Conservation (phyloP, 2,329 filamentous ascomycete species). For the Pseudogymnoascus pannorum region DNA sequence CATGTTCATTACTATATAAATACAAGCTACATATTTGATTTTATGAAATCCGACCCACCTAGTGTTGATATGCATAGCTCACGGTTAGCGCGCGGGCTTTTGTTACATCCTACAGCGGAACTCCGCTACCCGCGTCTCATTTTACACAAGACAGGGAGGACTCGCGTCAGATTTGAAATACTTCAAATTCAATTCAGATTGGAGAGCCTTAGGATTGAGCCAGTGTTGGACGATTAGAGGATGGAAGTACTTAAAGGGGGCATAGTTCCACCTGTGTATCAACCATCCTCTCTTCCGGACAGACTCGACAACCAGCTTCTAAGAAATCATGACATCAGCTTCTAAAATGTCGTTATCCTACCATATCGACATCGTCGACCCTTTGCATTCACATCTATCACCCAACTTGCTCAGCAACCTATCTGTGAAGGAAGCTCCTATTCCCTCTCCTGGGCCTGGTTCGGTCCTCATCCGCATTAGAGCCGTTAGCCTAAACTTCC, state of each 20-base stretch:
- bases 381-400: not conserved
- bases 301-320: not conserved
- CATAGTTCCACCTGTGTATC: not conserved
- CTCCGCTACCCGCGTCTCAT: not conserved
- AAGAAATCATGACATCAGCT: not conserved
- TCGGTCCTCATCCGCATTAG: conserved; percentile 35
- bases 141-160: not conserved
- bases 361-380: not conserved
- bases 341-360: not conserved
- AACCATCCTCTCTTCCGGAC: not conserved
- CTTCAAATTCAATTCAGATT: not conserved
- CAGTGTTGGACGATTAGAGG: not conserved
- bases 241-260: not conserved
- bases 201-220: not conserved
- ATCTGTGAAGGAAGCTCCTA: conserved; percentile 34
- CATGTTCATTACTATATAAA: not conserved
- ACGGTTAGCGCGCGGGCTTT: not conserved
- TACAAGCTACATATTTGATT: not conserved
- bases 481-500: conserved; percentile 24
- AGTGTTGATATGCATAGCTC: not conserved
- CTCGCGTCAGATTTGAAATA: not conserved
- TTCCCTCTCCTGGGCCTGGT: conserved; percentile 41
- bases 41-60: not conserved
- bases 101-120: not conserved
- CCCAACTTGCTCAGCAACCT: conserved; percentile 40